Evolutionary conservation across 2,329 filamentous ascomycete species (phyloP).

Genomic region (Cryphonectria parasitica): DNA sequence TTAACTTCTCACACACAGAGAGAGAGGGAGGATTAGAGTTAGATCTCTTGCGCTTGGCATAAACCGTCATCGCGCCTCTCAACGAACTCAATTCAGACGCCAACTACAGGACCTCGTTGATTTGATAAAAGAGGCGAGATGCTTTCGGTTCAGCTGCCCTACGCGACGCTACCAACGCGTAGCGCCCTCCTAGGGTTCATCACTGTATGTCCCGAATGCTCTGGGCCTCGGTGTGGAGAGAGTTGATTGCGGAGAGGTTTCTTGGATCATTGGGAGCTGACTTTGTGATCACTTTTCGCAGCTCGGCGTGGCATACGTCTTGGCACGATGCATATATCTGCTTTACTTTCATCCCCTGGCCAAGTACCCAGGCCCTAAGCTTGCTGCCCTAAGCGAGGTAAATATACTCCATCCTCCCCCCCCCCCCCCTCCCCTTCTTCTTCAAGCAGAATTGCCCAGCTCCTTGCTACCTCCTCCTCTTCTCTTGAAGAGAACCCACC

Average conservation of each 20-base stretch:
- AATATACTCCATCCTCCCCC: neutral
- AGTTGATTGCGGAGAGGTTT: too few relatives aligned
- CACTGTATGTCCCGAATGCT: neutral
- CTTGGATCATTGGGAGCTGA: neutral
- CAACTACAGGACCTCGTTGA: neutral
- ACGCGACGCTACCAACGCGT: neutral
- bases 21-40: neutral
- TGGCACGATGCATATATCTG: conserved; percentile 19
- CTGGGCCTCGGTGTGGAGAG: neutral
- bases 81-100: too few relatives aligned
- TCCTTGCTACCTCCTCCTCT: too few relatives aligned
- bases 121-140: neutral
- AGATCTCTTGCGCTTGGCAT: neutral
- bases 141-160: conserved; percentile 3
- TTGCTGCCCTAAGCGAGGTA: conserved; percentile 6
- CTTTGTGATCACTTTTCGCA: neutral
- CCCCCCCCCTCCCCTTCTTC: too few relatives aligned
- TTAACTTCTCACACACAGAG: neutral
- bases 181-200: neutral
- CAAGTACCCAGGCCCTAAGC: conserved; percentile 22
- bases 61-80: too few relatives aligned
- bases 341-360: conserved; percentile 25
- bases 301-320: neutral
- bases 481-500: too few relatives aligned
- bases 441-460: too few relatives aligned